phyloP scores from a whole-genome alignment of 495 filamentous ascomycete genomes.

The Echria macrotheca region DNA sequence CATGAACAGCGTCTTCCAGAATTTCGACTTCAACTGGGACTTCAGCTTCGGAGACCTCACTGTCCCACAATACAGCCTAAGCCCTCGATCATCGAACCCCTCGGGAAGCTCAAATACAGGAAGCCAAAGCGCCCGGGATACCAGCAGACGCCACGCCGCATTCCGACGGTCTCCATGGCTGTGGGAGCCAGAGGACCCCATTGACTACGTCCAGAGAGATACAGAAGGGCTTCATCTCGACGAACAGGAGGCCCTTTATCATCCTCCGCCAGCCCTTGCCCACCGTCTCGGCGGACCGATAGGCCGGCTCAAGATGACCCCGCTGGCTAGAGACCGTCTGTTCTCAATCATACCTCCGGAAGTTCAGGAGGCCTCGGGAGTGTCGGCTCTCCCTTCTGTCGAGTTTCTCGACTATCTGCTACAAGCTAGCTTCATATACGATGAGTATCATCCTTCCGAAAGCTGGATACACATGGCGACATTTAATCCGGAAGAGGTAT shows the following conservation, averaged over 20 bases:
- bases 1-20: slow-evolving; percentile 13
- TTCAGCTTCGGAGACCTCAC: slow-evolving; percentile 14
- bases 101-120: slow-evolving; percentile 4
- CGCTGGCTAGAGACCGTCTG: slow-evolving; percentile 13
- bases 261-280: background rate
- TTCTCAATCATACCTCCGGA: slow-evolving; percentile 18
- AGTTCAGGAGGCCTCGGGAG: slow-evolving; percentile 6
- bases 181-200: slow-evolving; percentile 15
- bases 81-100: slow-evolving; percentile 6
- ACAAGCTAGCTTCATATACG: slow-evolving; percentile 17
- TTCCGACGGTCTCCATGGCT: slow-evolving; percentile 23
- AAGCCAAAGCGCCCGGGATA: slow-evolving; percentile 2
- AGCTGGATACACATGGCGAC: slow-evolving; percentile 20
- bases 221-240: slow-evolving; percentile 12
- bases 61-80: slow-evolving; percentile 15
- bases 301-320: slow-evolving; percentile 16
- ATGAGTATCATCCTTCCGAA: slow-evolving; percentile 14
- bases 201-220: slow-evolving; percentile 19
- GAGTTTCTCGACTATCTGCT: slow-evolving; percentile 23
- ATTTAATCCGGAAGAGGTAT: slow-evolving; percentile 11
- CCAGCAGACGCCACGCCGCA: slow-evolving; percentile 16
- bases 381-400: slow-evolving; percentile 18
- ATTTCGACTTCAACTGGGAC: slow-evolving; percentile 22
- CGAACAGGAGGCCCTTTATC: slow-evolving; percentile 10
- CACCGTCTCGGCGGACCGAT: background rate